Evolutionary conservation across 176 grass and related monocot genomes (phyloP), one percentile per base, ranked within the genome.

Genomic region (Thalia dealbata): DNA sequence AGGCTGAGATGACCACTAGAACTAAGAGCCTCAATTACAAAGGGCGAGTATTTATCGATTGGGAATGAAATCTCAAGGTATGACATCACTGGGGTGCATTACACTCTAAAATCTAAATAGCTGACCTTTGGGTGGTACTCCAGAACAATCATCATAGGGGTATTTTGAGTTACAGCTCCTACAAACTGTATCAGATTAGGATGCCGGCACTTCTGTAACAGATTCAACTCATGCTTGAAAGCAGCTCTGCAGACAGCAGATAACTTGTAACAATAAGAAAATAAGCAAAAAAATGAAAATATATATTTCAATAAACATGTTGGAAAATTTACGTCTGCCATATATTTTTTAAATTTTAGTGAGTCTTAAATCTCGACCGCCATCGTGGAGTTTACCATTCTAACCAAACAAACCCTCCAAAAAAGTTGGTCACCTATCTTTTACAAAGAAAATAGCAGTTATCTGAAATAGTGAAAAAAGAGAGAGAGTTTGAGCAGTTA

Each of bases 101-200:
- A n/a, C 15, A n/a, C 54, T 58, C 54, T 38, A 38, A 38, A 38
- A 2, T 48, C 16, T 58, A n/a, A 27, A n/a, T 58, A 72, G 85
- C 85, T 83, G 77, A 92, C 92, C 60, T 89, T 82, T 79, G 76
- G 72, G 81, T 89, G 89, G 52, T 87, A 92, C 70, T 96, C 92
- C 0, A 89, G 89, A 82, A 96, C 89, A 73, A 92, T 96, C 92
- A 96, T 96, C 92, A 96, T 91, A 2, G 92, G 92, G 59, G 85
- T 70, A 72, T 92, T 84, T 80, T 96, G 92, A 22, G 92, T 96
- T 77, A 96, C 80, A 84, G 92, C 92, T 83, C 92, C 92, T 50
- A 96, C 89, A 88, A 96, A 96, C 67, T 92, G 92, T 72, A 96
- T 84, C 77, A 96, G 79, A 80, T 96, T 96, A 55, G 92, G 92